Base-by-base conservation (phyloP, 306 rosid genomes). In the Vicia sativa region DNA sequence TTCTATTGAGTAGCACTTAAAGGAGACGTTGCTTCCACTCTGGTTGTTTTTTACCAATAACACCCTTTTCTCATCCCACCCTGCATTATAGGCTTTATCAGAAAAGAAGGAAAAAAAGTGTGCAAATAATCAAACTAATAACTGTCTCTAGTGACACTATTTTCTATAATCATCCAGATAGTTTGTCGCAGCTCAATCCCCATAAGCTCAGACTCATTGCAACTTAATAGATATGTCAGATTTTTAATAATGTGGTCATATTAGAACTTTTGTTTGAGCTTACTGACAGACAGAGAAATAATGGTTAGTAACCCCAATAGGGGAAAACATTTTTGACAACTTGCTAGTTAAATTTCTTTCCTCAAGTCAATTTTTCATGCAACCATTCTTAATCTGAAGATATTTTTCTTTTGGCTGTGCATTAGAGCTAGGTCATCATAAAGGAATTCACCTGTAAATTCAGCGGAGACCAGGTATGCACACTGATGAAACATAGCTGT, bases 41-140 rank as follows among this genome's bases (percentile, higher is more conserved):
- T 77, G 84, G 14, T 26, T 53, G 60, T 66, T 82, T 83, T 71
- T 83, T 14, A 72, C 53, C 25, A 59, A n/a, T 5, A 58, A 41
- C 56, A 72, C 67, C 66, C 83, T 86, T 34, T 71, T 74, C 67
- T 73, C 90, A 23, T 64, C 60, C 91, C 89, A 90, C 79, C 95
- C 97, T 93, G 86, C 73, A 62, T 77, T 50, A 28, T 12, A 53
- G 50, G 65, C 19, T 46, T 29, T 31, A 71, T 71, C 62, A 77
- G 62, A 39, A 23, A 29, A 25, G 12, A 4, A 25, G 5, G 2
- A 23, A 52, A 14, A 31, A 15, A 26, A 3, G 2, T 13, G 38
- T 18, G 31, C 53, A 58, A 42, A 31, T 46, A 35, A 45, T 70
- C 52, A 55, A 63, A 25, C 15, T 68, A 54, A 37, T 37, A 2